Conservation (phyloP, 768 basidiomycete species). For the Pleurotus giganteus region DNA sequence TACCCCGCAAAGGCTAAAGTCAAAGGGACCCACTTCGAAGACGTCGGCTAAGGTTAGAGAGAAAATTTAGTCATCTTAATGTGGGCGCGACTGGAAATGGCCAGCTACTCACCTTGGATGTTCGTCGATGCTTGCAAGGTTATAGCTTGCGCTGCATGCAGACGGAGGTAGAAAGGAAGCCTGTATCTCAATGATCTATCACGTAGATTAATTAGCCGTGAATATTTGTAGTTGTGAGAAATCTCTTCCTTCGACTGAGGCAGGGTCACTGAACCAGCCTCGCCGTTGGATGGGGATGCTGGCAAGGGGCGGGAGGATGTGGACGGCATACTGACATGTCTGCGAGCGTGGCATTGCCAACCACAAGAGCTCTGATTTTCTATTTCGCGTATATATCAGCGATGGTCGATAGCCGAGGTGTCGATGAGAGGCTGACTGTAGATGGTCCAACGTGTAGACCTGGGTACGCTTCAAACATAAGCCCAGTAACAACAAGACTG, state of each 20-base stretch:
- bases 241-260: not conserved
- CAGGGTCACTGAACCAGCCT: not conserved
- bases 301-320: not conserved
- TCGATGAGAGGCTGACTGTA: constrained; percentile 46
- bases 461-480: constrained; percentile 65
- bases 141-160: constrained; percentile 73
- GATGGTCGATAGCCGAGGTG: not conserved
- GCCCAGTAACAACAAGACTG: constrained; percentile 59
- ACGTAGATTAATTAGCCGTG: constrained; percentile 1
- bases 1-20: not conserved
- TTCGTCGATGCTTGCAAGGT: constrained; percentile 65
- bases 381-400: constrained; percentile 23
- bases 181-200: constrained; percentile 62
- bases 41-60: constrained; percentile 55
- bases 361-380: constrained; percentile 79
- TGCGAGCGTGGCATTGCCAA: constrained; percentile 72
- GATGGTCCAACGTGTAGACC: constrained; percentile 74
- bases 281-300: not conserved
- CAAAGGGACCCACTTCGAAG: constrained; percentile 59
- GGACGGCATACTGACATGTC: constrained; percentile 47
- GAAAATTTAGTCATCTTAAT: constrained; percentile 2
- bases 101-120: constrained; percentile 58
- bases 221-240: not conserved
- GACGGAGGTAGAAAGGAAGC: constrained; percentile 56
- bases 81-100: constrained; percentile 2